Conservation (phyloP, 2,329 filamentous ascomycete genomes). For the Fusarium xylarioides region DNA sequence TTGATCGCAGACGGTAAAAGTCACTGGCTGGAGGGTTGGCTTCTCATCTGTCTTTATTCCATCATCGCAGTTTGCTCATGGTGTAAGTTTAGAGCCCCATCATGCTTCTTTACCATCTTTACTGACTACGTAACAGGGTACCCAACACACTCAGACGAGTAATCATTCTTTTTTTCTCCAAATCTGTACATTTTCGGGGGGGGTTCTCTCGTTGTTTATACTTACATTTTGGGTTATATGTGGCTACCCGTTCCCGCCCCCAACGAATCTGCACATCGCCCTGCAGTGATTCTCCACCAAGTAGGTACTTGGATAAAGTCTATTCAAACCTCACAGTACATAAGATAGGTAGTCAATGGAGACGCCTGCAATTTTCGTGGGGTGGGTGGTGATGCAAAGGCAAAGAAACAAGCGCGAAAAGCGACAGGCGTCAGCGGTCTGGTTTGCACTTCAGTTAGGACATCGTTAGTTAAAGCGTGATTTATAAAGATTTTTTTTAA, state of each 20-base stretch:
- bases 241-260: not conserved
- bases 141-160: constrained; percentile 21
- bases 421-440: constrained; percentile 5
- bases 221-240: not conserved
- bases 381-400: not conserved
- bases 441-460: not conserved
- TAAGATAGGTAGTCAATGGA: not conserved
- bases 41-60: constrained; percentile 79
- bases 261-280: not conserved
- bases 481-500: not conserved
- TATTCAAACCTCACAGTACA: not conserved
- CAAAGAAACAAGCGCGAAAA: not conserved
- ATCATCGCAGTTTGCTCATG: constrained; percentile 78
- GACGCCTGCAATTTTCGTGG: not conserved
- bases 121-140: constrained; percentile 32
- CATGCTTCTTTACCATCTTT: not conserved
- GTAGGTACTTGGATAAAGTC: not conserved
- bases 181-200: not conserved
- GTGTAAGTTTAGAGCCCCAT: constrained; percentile 56
- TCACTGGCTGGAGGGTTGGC: constrained; percentile 81
- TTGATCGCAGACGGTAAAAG: constrained; percentile 84
- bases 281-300: not conserved
- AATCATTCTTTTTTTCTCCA: not conserved
- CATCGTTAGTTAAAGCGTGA: not conserved
- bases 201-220: not conserved